These are phyloP conservation scores for Monilinia vaccinii-corymbosi DNA, from an alignment of 2,329 filamentous ascomycete species.

Conservation along the genomic window DNA sequence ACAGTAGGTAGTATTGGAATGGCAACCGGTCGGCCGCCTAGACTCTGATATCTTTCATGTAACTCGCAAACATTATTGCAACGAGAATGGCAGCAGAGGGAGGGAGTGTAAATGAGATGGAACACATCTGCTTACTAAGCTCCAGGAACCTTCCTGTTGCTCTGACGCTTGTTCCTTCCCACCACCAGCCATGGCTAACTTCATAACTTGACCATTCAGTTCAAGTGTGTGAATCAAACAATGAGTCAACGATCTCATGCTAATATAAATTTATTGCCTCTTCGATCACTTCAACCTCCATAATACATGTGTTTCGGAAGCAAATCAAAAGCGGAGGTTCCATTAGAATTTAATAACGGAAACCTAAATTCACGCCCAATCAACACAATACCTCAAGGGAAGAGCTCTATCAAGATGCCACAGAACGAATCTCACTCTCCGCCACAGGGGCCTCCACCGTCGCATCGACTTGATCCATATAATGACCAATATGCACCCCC, in stretches of 20 bases:
- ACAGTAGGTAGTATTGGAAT: too few species aligned
- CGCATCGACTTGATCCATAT: slow-evolving; percentile 25
- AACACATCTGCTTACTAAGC: too few species aligned
- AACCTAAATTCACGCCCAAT: slow-evolving; percentile 21
- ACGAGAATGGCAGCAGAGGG: too few species aligned
- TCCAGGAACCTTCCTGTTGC: not conserved
- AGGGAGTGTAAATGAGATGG: not conserved
- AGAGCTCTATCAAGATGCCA: slow-evolving; percentile 21
- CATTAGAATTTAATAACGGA: slow-evolving; percentile 8
- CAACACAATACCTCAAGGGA: slow-evolving; percentile 14
- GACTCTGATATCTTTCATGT: too few species aligned
- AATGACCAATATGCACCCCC: slow-evolving; percentile 14
- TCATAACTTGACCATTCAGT: not conserved
- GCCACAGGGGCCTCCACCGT: slow-evolving; percentile 23
- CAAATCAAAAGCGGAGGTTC: slow-evolving; percentile 21
- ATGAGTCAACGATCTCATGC: not conserved
- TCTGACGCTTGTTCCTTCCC: too few species aligned
- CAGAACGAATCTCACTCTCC: slow-evolving; percentile 25
- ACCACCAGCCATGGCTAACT: not conserved
- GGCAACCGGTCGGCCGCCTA: too few species aligned
- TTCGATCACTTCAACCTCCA: not conserved
- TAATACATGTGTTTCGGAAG: slow-evolving; percentile 24
- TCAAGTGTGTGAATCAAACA: not conserved
- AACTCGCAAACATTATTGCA: too few species aligned
- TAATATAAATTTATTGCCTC: not conserved